phyloP scores from a whole-genome alignment of 108 stramenopile genomes.

The Conticribra guillardii region DNA sequence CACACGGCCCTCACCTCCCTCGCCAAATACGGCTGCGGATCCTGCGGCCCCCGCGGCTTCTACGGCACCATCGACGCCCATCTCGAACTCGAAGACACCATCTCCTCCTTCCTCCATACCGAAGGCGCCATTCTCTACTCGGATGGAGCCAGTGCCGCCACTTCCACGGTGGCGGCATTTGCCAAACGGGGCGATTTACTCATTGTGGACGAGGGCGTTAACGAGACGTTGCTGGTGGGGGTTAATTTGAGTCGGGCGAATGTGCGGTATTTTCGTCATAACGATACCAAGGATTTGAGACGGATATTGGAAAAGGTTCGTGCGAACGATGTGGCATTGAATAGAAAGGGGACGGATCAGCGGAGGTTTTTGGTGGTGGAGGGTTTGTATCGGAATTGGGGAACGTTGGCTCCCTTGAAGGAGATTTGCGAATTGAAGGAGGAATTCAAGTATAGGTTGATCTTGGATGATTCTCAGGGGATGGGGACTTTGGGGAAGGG shows the following conservation, averaged over 20 bases:
- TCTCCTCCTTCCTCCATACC: constrained; percentile 83
- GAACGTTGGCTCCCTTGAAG: constrained; percentile 90
- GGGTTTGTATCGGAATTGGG: constrained; percentile 95
- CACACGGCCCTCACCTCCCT: constrained; percentile 49
- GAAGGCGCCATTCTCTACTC: constrained; percentile 97
- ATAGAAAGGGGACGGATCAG: constrained; percentile 83
- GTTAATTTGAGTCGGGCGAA: constrained; percentile 87
- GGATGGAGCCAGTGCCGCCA: constrained; percentile 88
- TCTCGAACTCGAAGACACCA: constrained; percentile 80
- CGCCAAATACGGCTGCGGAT: constrained; percentile 92
- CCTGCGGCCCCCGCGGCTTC: constrained; percentile 99
- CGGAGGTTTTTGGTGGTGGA: constrained; percentile 97
- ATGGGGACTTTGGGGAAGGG: constrained; percentile 91
- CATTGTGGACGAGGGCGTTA: constrained; percentile 91
- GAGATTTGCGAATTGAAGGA: constrained; percentile 91
- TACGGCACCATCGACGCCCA: constrained; percentile 99
- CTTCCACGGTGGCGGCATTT: constrained; percentile 97
- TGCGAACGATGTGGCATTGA: constrained; percentile 71
- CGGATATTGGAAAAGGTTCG: constrained; percentile 86
- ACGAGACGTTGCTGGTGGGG: constrained; percentile 93
- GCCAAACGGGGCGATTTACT: constrained; percentile 97
- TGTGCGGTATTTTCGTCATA: constrained; percentile 94
- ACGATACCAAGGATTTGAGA: constrained; percentile 95
- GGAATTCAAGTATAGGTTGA: constrained; percentile 91
- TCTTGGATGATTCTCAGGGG: constrained; percentile 94